A percentile compares a stretch with the other conserved stretches of the same genome.
Evolutionary conservation across 2,329 filamentous ascomycete species (phyloP).

Genomic region (Stemphylium beticola): DNA sequence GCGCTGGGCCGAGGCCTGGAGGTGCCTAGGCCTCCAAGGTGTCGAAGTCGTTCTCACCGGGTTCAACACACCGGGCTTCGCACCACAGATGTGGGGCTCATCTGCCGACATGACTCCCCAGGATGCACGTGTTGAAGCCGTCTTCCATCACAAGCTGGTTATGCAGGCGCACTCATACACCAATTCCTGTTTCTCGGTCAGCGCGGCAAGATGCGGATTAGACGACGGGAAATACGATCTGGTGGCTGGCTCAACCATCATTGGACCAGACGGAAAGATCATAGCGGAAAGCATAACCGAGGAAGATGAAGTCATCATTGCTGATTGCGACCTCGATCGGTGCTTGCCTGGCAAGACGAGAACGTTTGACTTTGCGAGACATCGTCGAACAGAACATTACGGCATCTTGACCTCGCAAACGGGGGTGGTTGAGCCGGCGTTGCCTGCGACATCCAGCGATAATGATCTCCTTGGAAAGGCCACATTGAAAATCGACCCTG

Average conservation of each 20-base stretch:
- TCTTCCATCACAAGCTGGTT: slow-evolving; percentile 60
- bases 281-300: slow-evolving; percentile 56
- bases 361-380: not conserved
- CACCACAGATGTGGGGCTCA: slow-evolving; percentile 49
- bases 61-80: slow-evolving; percentile 53
- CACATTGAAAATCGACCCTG: no score
- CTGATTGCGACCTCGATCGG: slow-evolving; percentile 55
- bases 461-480: no score
- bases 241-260: slow-evolving; percentile 17
- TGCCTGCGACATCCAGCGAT: no score
- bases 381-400: not conserved
- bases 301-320: slow-evolving; percentile 58
- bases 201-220: slow-evolving; percentile 56
- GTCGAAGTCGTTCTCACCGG: slow-evolving; percentile 53
- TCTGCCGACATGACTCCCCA: slow-evolving; percentile 21
- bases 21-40: slow-evolving; percentile 58
- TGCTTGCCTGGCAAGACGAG: slow-evolving; percentile 50
- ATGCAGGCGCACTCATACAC: slow-evolving; percentile 60
- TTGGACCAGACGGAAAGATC: slow-evolving; percentile 56
- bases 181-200: slow-evolving; percentile 58
- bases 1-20: slow-evolving; percentile 60
- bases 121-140: slow-evolving; percentile 53
- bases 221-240: slow-evolving; percentile 57
- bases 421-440: not conserved
- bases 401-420: not conserved